Evolutionary conservation across 345 rosid species (phyloP).

Genomic region (Gossypium mustelinum): DNA sequence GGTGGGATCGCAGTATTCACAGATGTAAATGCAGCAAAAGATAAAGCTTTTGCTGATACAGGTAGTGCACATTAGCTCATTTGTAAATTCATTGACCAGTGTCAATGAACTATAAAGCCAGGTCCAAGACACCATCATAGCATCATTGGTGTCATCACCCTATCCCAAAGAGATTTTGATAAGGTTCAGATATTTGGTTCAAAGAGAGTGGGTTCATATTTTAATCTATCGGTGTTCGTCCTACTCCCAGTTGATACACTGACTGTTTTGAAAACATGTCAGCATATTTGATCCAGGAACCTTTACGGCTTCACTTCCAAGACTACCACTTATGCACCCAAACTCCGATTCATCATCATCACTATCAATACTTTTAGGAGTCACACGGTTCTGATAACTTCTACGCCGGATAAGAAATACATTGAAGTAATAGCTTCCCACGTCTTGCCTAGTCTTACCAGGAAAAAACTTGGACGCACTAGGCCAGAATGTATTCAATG

Average conservation of each 20-base stretch:
- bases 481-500: slow-evolving; percentile 40
- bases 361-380: slow-evolving; percentile 47
- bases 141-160: too few species aligned
- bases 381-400: slow-evolving; percentile 64
- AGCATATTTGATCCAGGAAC: slow-evolving; percentile 28
- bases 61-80: too few species aligned
- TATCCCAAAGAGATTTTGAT: neutral
- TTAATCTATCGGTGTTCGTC: slow-evolving; percentile 1
- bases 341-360: slow-evolving; percentile 42
- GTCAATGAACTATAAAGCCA: neutral
- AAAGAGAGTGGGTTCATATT: neutral
- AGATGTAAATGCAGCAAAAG: too few species aligned
- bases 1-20: too few species aligned
- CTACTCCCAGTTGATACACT: slow-evolving; percentile 39
- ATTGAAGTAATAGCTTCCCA: slow-evolving; percentile 67
- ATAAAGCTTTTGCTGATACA: too few species aligned
- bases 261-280: slow-evolving; percentile 48
- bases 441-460: slow-evolving; percentile 43
- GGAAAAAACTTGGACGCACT: slow-evolving; percentile 31
- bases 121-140: neutral
- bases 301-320: slow-evolving; percentile 41
- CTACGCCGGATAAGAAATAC: slow-evolving; percentile 54
- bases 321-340: slow-evolving; percentile 43
- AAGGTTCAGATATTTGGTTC: neutral
- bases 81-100: too few species aligned